Percentiles rank a stretch among this genome's conserved stretches.
Evolutionary conservation across 1,284 basidiomycete genomes (phyloP).

Genomic region (Inonotus obliquus): DNA sequence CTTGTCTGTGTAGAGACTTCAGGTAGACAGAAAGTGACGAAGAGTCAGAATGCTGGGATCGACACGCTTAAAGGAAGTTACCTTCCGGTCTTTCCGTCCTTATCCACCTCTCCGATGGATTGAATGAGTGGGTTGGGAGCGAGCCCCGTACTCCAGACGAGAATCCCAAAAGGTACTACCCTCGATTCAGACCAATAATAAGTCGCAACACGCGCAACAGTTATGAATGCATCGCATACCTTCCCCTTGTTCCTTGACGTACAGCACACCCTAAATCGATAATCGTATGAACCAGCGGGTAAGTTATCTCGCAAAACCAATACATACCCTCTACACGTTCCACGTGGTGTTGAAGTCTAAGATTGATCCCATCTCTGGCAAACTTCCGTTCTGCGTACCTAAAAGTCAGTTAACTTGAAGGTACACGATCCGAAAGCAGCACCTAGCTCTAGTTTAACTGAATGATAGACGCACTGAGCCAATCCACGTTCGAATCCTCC

Average conservation of each 20-base stretch:
- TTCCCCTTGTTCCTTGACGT: conserved; percentile 63
- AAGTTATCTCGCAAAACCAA: conserved; percentile 29
- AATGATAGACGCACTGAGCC: conserved; percentile 43
- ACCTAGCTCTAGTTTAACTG: background rate
- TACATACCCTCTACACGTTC: conserved; percentile 65
- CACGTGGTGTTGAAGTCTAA: conserved; percentile 76
- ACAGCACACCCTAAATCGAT: conserved; percentile 50
- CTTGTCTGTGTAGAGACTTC: conserved; percentile 56
- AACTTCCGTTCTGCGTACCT: conserved; percentile 74
- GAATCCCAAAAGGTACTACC: conserved; percentile 73
- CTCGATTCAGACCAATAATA: background rate
- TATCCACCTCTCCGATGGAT: conserved; percentile 53
- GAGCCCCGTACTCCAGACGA: conserved; percentile 86
- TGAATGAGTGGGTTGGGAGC: conserved; percentile 75
- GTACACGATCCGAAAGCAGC: too few species aligned
- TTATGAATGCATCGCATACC: conserved; percentile 28
- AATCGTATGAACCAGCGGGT: conserved; percentile 26
- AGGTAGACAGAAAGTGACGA: conserved; percentile 17
- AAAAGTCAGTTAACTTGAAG: too few species aligned
- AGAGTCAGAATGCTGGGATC: background rate
- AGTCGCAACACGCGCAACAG: background rate
- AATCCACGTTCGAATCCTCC: conserved; percentile 73
- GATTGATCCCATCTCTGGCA: conserved; percentile 71
- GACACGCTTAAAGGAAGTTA: conserved; percentile 29
- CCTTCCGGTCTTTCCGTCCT: conserved; percentile 60